Evolutionary conservation across 345 rosid genomes (phyloP), one percentile per base, ranked within the genome.

Genomic region (Melaleuca alternifolia): DNA sequence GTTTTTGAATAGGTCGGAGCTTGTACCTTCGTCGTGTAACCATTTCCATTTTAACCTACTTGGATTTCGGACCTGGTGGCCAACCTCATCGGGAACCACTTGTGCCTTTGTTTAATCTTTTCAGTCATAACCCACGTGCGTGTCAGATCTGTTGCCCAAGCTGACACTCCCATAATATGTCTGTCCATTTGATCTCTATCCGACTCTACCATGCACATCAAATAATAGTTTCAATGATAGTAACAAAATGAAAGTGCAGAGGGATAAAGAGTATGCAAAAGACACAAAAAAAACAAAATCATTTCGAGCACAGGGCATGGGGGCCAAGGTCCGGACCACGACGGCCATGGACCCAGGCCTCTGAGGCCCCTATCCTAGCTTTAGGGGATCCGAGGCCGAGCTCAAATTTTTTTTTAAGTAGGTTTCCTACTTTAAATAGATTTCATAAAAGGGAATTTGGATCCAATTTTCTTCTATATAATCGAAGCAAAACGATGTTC

Each of bases 1-100:
- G 94, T 90, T 97, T 97, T n/a, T 95, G 95, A 90, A 90, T 91
- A 52, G 86, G 83, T 95, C 93, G 92, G 53, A 97, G 92, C 89
- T 94, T 97, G 97, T 96, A 91, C 91, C 90, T 90, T 87, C 91
- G 88, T 11, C 41, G n/a, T n/a, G n/a, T 28, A 28, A 61, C 41
- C 75, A 13, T 61, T 61, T 61, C 41, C 28, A 28, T 14, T 61
- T 41, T 3, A 61, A n/a, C 33, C 33, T 33, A 12, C 18, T 5
- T 26, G 4, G 2, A 59, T 59, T 59, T 59, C 71, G n/a, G 71
- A 12, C n/a, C 14, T 59, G 33, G n/a, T 30, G 71, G 33, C 18
- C 18, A 59, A 59, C 16, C 37, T 12, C 41, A 4, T 41, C 41
- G 41, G 2, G 41, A 41, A 41, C 3, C 41, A 41, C 90, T 94